Conservation (phyloP, 129 eudicot species). For the Erigeron canadensis region DNA sequence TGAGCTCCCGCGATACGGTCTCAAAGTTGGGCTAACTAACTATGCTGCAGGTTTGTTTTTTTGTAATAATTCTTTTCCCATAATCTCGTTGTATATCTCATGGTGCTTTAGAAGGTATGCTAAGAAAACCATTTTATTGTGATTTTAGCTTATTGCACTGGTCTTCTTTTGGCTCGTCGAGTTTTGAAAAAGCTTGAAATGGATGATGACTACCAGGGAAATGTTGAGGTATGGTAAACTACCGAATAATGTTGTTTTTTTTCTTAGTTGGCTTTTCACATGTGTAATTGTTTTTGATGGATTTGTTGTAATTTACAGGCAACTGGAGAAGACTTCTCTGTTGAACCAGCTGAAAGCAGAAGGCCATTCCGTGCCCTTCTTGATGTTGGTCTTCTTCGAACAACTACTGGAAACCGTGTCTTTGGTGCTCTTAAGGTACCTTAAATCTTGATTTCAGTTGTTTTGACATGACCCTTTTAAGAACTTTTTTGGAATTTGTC, state of each 20-base stretch:
- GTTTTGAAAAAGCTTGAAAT: conserved; percentile 72
- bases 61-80: no score
- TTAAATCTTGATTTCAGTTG: no score
- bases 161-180: conserved; percentile 84
- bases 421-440: conserved; percentile 95
- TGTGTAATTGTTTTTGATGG: not conserved
- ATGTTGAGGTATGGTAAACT: conserved; percentile 55
- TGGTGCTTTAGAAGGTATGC: no score
- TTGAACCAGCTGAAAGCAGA: conserved; percentile 86
- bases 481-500: not conserved
- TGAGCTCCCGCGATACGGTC: conserved; percentile 86
- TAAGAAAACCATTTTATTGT: not conserved
- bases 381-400: conserved; percentile 89
- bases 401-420: conserved; percentile 93
- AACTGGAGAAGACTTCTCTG: conserved; percentile 93
- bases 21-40: conserved; percentile 92
- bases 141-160: conserved; percentile 79
- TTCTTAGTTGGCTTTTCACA: not conserved
- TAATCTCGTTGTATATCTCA: not conserved
- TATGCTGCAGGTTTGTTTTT: conserved; percentile 76
- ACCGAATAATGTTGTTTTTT: not conserved
- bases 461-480: no score
- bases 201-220: conserved; percentile 87
- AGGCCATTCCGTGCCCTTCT: conserved; percentile 95
- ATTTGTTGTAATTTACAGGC: conserved; percentile 43